A percentile compares a stretch with the other conserved stretches of the same genome.
Conservation (phyloP, 2,329 filamentous ascomycete genomes). For the Dothistroma pini region DNA sequence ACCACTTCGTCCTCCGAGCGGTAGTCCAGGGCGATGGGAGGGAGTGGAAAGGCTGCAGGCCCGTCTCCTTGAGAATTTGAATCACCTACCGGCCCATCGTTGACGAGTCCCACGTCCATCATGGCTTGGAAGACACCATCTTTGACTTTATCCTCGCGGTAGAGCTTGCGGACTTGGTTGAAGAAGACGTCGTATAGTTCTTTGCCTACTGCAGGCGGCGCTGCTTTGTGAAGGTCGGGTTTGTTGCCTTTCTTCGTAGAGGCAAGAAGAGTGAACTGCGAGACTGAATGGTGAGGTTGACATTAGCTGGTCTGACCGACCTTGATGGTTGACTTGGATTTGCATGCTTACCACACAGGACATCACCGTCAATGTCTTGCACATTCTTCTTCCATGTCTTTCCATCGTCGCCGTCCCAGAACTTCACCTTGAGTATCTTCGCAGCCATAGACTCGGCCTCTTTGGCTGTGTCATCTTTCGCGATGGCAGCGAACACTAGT, state of each 20-base stretch:
- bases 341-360: constrained; percentile 74
- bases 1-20: constrained; percentile 56
- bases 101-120: constrained; percentile 95
- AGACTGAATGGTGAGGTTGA: constrained; percentile 57
- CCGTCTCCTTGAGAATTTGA: not conserved
- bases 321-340: constrained; percentile 3
- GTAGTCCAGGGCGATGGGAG: constrained; percentile 44
- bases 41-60: not conserved
- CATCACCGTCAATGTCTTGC: constrained; percentile 80
- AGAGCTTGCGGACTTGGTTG: constrained; percentile 67
- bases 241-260: constrained; percentile 95
- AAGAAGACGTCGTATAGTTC: constrained; percentile 82
- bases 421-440: constrained; percentile 82
- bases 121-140: constrained; percentile 97
- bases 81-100: constrained; percentile 69
- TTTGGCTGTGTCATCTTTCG: constrained; percentile 83
- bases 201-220: constrained; percentile 72
- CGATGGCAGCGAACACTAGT: constrained; percentile 86
- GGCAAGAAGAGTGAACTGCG: constrained; percentile 91
- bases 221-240: constrained; percentile 89
- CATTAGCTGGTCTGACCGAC: constrained; percentile 3
- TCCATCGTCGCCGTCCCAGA: constrained; percentile 83
- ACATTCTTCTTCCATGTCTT: constrained; percentile 92
- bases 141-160: constrained; percentile 72
- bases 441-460: constrained; percentile 78